Conservation (phyloP, 2,329 filamentous ascomycete species). For the Microcera coccophila region DNA sequence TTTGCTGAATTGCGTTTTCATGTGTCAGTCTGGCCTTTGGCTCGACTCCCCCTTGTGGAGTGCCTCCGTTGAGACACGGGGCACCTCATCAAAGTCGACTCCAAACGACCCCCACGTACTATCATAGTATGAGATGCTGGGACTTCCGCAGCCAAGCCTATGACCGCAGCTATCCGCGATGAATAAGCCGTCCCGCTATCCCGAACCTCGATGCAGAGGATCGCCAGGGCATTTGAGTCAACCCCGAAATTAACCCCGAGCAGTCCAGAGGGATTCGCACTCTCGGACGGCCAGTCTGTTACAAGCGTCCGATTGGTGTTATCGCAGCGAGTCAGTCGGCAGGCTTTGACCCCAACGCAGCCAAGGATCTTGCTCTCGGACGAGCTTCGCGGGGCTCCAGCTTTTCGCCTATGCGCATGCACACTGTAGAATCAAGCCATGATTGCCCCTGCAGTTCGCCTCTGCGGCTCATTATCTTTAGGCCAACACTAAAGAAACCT, state of each 20-base stretch:
- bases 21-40: slow-evolving; percentile 16
- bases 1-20: slow-evolving; percentile 13
- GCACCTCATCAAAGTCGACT: slow-evolving; percentile 21
- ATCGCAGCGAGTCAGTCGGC: slow-evolving; percentile 3
- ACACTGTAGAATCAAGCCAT: slow-evolving; percentile 18
- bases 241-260: not conserved
- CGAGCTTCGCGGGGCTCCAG: slow-evolving; percentile 26
- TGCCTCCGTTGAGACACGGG: slow-evolving; percentile 12
- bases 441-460: slow-evolving; percentile 23
- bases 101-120: slow-evolving; percentile 5
- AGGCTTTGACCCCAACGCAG: slow-evolving; percentile 11
- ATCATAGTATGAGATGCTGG: slow-evolving; percentile 20
- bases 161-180: too few relatives aligned
- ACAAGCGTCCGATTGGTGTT: slow-evolving; percentile 3
- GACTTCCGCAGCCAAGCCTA: too few relatives aligned
- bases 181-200: too few relatives aligned
- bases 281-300: not conserved
- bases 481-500: not conserved
- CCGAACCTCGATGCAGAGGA: too few relatives aligned
- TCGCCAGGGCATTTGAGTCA: too few relatives aligned
- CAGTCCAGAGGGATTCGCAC: not conserved
- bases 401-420: slow-evolving; percentile 26
- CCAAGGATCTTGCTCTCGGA: slow-evolving; percentile 25
- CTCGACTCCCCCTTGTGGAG: slow-evolving; percentile 1
- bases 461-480: slow-evolving; percentile 20